Percentiles rank a stretch among this genome's conserved stretches.
These are phyloP conservation scores for Discostella stelligera DNA, from an alignment of 352 stramenopile genomes.

Conservation along the genomic window DNA sequence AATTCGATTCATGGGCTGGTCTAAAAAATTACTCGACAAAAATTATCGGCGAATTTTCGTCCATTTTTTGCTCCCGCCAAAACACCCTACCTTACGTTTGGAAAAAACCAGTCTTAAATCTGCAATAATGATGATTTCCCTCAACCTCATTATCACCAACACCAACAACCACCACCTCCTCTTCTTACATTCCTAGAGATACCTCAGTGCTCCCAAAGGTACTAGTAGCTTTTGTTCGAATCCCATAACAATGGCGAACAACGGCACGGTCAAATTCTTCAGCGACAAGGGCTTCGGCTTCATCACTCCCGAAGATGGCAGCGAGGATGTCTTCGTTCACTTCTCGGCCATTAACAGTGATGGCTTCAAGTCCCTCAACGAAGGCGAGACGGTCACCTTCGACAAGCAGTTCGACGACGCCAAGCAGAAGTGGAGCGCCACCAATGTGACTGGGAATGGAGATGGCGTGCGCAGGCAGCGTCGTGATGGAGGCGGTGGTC, in stretches of 20 bases:
- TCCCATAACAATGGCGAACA: neutral
- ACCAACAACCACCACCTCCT: no score
- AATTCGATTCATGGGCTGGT: no score
- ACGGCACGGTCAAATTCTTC: slow-evolving; percentile 38
- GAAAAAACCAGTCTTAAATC: no score
- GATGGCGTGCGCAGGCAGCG: slow-evolving; percentile 16
- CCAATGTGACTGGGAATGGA: slow-evolving; percentile 31
- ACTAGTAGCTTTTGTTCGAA: no score
- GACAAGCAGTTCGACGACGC: slow-evolving; percentile 34
- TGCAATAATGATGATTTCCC: no score
- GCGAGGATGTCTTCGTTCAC: slow-evolving; percentile 49
- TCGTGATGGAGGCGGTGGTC: slow-evolving; percentile 2
- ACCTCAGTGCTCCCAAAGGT: no score
- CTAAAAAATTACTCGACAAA: no score
- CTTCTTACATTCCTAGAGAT: no score
- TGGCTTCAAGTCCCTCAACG: slow-evolving; percentile 51
- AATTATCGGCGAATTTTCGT: no score
- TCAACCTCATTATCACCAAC: no score
- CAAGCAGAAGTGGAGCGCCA: slow-evolving; percentile 35
- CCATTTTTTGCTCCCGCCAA: no score
- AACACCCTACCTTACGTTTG: no score
- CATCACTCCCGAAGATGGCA: slow-evolving; percentile 34
- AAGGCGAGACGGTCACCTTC: slow-evolving; percentile 44
- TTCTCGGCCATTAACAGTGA: slow-evolving; percentile 46
- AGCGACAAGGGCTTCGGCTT: slow-evolving; percentile 46